Percentiles rank a stretch among this genome's conserved stretches.
Evolutionary conservation across 768 basidiomycete species (phyloP).

Genomic region (Podaxis rugospora): DNA sequence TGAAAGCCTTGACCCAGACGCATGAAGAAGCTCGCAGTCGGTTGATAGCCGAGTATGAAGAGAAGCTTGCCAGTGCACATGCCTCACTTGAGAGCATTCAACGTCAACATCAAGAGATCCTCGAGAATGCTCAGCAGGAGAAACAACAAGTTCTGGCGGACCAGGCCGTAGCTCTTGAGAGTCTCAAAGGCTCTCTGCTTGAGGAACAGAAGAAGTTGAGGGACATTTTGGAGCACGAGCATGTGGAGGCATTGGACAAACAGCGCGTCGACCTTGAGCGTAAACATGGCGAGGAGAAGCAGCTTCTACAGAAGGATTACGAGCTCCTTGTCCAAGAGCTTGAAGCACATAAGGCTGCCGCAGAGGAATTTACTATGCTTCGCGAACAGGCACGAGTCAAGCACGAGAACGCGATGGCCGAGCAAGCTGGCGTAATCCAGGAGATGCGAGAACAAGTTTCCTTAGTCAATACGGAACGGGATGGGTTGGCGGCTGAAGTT

Average conservation of each 20-base stretch:
- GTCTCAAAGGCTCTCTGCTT: slow-evolving; percentile 36
- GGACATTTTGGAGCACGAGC: slow-evolving; percentile 4
- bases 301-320: slow-evolving; percentile 41
- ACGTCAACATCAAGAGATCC: slow-evolving; percentile 29
- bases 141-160: slow-evolving; percentile 23
- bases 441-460: slow-evolving; percentile 48
- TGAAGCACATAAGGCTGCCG: slow-evolving; percentile 50
- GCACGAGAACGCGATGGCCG: slow-evolving; percentile 44
- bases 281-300: slow-evolving; percentile 31
- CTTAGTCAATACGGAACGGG: slow-evolving; percentile 38
- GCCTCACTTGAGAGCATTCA: slow-evolving; percentile 33
- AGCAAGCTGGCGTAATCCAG: slow-evolving; percentile 45
- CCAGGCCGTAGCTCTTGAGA: slow-evolving; percentile 27
- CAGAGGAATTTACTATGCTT: slow-evolving; percentile 43
- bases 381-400: slow-evolving; percentile 36
- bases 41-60: slow-evolving; percentile 45
- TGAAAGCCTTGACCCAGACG: slow-evolving; percentile 25
- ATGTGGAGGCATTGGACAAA: background rate
- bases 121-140: slow-evolving; percentile 33
- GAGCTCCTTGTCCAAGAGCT: slow-evolving; percentile 53
- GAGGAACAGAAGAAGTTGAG: slow-evolving; percentile 29
- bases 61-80: slow-evolving; percentile 37
- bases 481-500: slow-evolving; percentile 41
- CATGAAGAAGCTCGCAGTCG: slow-evolving; percentile 37
- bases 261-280: background rate